Conservation (phyloP, 768 basidiomycete genomes). For the Lentinula guzmanii region DNA sequence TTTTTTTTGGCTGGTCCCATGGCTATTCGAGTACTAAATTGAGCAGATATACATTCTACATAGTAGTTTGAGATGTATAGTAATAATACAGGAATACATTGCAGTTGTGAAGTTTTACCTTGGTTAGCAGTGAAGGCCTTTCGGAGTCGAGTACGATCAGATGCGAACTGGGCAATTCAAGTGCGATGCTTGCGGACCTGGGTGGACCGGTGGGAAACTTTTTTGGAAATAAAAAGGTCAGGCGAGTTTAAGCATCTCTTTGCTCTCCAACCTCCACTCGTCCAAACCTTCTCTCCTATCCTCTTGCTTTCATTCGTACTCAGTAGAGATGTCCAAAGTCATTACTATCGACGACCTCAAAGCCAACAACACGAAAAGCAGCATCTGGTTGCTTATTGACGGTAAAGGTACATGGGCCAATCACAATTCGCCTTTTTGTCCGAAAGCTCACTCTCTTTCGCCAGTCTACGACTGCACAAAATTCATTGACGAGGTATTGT, state of each 20-base stretch:
- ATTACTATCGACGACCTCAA: conserved; percentile 75
- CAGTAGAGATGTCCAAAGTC: conserved; percentile 45
- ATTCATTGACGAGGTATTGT: conserved; percentile 86
- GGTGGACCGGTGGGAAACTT: conserved; percentile 20
- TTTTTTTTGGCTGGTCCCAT: conserved; percentile 27
- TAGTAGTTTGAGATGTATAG: background rate
- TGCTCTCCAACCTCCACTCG: conserved; percentile 16
- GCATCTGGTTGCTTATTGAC: conserved; percentile 76
- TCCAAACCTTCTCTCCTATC: conserved; percentile 14
- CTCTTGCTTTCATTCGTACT: conserved; percentile 3
- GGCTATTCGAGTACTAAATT: conserved; percentile 80
- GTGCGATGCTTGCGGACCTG: background rate
- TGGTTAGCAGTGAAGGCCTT: background rate
- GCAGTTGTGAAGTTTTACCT: background rate
- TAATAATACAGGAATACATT: background rate
- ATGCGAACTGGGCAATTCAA: background rate
- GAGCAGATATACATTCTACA: conserved; percentile 31
- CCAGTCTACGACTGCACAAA: conserved; percentile 90
- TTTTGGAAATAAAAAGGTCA: conserved; percentile 14
- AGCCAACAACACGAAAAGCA: conserved; percentile 66
- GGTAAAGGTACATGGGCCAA: conserved; percentile 65
- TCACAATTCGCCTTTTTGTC: conserved; percentile 26
- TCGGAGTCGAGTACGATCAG: background rate
- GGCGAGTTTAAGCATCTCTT: conserved; percentile 15
- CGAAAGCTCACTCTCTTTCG: conserved; percentile 13